These are phyloP conservation scores for Teratosphaeriaceae sp. DNA, from an alignment of 2,329 filamentous ascomycete species.

Conservation along the genomic window DNA sequence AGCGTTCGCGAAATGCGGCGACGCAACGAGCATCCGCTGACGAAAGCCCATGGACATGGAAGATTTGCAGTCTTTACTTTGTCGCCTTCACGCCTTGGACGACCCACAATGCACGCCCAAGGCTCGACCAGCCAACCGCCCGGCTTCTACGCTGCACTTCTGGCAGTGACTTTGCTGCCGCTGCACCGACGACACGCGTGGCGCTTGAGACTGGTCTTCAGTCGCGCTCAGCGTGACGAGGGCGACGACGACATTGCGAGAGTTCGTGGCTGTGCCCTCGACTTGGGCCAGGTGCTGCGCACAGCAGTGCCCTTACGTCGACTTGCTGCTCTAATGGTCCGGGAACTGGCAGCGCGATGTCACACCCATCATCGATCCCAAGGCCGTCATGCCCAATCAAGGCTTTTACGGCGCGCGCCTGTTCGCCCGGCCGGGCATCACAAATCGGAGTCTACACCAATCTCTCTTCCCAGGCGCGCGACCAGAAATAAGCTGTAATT, in stretches of 20 bases:
- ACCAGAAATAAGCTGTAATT: conserved; percentile 22
- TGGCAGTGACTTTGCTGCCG: conserved; percentile 13
- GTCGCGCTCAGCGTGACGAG: no score
- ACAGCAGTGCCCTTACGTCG: conserved; percentile 16
- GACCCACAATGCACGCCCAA: conserved; percentile 2
- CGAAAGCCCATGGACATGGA: background rate
- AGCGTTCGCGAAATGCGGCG: no score
- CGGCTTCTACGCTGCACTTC: conserved; percentile 4
- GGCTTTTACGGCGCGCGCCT: conserved; percentile 36
- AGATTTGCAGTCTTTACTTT: background rate
- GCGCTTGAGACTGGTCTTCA: no score
- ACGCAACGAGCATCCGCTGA: no score
- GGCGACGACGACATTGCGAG: no score
- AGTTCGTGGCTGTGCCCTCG: no score
- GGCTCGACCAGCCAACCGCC: conserved; percentile 9
- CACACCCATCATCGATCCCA: conserved; percentile 20
- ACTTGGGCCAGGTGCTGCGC: conserved; percentile 25
- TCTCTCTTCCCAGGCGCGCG: conserved; percentile 32
- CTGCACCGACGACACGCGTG: no score
- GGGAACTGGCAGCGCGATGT: conserved; percentile 25
- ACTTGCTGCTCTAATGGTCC: conserved; percentile 30
- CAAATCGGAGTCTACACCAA: conserved; percentile 20
- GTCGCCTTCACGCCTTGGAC: background rate
- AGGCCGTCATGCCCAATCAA: conserved; percentile 18
- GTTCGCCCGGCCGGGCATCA: conserved; percentile 30